A percentile compares a stretch with the other conserved stretches of the same genome.
phyloP scores from a whole-genome alignment of 805 yeast species.

The Yamadazyma laniorum region DNA sequence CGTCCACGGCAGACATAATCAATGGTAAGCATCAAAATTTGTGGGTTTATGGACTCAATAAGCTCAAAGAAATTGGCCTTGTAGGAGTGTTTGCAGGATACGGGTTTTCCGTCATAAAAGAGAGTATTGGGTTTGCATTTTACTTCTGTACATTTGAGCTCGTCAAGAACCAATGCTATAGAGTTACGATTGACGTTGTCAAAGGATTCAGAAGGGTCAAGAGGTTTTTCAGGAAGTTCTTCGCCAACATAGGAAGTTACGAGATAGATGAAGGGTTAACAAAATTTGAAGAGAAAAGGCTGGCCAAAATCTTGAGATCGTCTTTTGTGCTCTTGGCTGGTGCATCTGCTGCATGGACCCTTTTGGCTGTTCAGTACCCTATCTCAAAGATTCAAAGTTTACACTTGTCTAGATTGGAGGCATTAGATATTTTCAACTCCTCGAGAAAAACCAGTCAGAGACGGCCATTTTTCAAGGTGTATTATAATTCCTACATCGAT shows the following conservation, averaged over 20 bases:
- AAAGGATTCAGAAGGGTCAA: slow-evolving; percentile 44
- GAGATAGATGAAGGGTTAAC: slow-evolving; percentile 22
- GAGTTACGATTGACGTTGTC: slow-evolving; percentile 45
- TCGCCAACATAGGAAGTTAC: slow-evolving; percentile 16
- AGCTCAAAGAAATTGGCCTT: slow-evolving; percentile 70
- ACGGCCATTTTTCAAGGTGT: slow-evolving; percentile 45
- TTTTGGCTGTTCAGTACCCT: slow-evolving; percentile 82
- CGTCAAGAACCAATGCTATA: slow-evolving; percentile 67
- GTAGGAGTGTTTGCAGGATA: slow-evolving; percentile 90
- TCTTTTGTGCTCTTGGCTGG: slow-evolving; percentile 79
- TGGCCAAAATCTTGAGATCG: slow-evolving; percentile 57
- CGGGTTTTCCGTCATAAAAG: slow-evolving; percentile 74
- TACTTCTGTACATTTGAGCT: slow-evolving; percentile 81
- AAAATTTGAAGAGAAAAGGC: slow-evolving; percentile 32
- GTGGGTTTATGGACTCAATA: slow-evolving; percentile 73
- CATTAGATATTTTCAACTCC: slow-evolving; percentile 62
- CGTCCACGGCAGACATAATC: slow-evolving; percentile 70
- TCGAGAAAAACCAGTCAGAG: slow-evolving; percentile 19
- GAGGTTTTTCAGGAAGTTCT: slow-evolving; percentile 15
- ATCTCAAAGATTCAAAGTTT: slow-evolving; percentile 74
- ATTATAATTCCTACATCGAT: slow-evolving; percentile 74
- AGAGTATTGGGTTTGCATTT: slow-evolving; percentile 77
- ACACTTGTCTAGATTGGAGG: slow-evolving; percentile 76
- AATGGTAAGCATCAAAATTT: slow-evolving; percentile 64
- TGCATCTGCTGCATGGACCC: slow-evolving; percentile 75